A percentile compares a stretch with the other conserved stretches of the same genome.
phyloP scores from a whole-genome alignment of 331 rosid species.

The Cucumis variabilis region DNA sequence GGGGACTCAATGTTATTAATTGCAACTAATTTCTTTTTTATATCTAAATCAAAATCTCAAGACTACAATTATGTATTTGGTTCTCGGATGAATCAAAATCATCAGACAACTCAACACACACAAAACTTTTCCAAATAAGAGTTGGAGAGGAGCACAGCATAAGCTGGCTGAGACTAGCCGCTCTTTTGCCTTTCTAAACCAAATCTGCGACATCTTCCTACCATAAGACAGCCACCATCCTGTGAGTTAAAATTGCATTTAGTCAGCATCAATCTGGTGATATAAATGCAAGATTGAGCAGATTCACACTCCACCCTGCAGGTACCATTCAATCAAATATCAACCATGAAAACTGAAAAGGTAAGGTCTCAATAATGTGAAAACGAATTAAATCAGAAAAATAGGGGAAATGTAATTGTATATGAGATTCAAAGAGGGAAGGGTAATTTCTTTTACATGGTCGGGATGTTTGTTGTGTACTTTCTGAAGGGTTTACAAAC shows the following conservation, averaged over 20 bases:
- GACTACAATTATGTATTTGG: background rate
- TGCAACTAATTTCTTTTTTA: background rate
- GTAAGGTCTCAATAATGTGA: background rate
- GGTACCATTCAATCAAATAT: background rate
- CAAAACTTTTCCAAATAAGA: conserved; percentile 75
- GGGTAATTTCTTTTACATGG: too few species aligned
- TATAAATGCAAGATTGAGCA: background rate
- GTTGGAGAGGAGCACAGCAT: conserved; percentile 62
- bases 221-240: conserved; percentile 54
- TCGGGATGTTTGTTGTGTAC: too few species aligned
- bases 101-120: conserved; percentile 40
- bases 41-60: background rate
- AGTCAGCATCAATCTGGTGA: background rate
- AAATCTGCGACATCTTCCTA: conserved; percentile 59
- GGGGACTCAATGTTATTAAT: background rate
- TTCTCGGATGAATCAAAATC: background rate
- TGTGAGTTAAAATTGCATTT: background rate
- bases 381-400: background rate
- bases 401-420: background rate
- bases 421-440: too few species aligned
- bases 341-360: background rate
- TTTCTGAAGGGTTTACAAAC: too few species aligned
- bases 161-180: conserved; percentile 76
- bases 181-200: conserved; percentile 92
- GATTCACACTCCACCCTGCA: background rate